Percentiles rank a stretch among this genome's conserved stretches.
These are phyloP conservation scores for Phaeodactylum tricornutum DNA, from an alignment of 108 stramenopile genomes.

Conservation along the genomic window DNA sequence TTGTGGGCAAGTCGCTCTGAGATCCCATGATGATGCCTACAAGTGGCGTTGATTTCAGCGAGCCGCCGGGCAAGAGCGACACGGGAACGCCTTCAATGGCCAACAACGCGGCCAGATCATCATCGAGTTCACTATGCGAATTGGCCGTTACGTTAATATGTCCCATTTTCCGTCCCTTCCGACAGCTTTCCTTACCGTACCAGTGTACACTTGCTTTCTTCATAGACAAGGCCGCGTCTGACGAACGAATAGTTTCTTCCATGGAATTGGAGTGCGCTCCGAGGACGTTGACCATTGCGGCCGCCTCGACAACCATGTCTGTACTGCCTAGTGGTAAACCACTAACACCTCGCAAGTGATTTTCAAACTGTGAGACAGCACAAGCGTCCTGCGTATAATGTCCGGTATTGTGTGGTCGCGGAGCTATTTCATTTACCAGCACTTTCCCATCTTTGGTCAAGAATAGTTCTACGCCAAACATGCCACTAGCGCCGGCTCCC, in stretches of 20 bases:
- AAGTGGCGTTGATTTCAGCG: slow-evolving; percentile 42
- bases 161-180: slow-evolving; percentile 95
- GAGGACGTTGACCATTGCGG: slow-evolving; percentile 87
- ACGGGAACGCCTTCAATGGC: slow-evolving; percentile 53
- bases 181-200: slow-evolving; percentile 89
- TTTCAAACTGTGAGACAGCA: slow-evolving; percentile 93
- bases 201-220: slow-evolving; percentile 88
- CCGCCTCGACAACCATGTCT: slow-evolving; percentile 66
- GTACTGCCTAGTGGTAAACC: slow-evolving; percentile 90
- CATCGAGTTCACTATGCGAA: slow-evolving; percentile 67
- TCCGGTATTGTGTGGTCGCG: slow-evolving; percentile 98
- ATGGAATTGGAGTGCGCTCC: slow-evolving; percentile 63
- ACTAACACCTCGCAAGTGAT: slow-evolving; percentile 90
- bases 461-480: slow-evolving; percentile 98
- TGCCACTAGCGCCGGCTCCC: slow-evolving; percentile 78
- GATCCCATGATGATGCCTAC: slow-evolving; percentile 98
- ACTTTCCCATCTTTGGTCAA: slow-evolving; percentile 57
- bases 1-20: slow-evolving; percentile 95
- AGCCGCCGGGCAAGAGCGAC: slow-evolving; percentile 44
- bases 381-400: slow-evolving; percentile 99
- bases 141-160: slow-evolving; percentile 92
- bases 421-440: slow-evolving; percentile 95
- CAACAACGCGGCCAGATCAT: slow-evolving; percentile 33
- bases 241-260: slow-evolving; percentile 63
- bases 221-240: slow-evolving; percentile 77